These are phyloP conservation scores for Gonapodya prolifera DNA, from an alignment of 192 early-diverging fungal genomes.

Conservation along the genomic window DNA sequence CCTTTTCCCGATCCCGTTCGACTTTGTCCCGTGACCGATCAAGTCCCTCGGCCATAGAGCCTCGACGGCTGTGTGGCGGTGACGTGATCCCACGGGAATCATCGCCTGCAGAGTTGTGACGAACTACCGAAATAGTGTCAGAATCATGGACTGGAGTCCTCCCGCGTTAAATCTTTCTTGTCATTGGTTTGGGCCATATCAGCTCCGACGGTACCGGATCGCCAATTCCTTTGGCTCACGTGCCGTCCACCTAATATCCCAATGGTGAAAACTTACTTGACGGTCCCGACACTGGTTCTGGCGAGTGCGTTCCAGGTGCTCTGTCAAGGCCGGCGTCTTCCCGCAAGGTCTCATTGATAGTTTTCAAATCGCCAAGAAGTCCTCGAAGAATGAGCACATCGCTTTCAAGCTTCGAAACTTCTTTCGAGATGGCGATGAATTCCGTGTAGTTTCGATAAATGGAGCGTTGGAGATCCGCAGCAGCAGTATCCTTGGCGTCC, in stretches of 20 bases:
- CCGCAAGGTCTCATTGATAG: slow-evolving; percentile 37
- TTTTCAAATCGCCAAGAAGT: slow-evolving; percentile 51
- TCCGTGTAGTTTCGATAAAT: slow-evolving; percentile 74
- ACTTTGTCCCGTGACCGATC: background rate
- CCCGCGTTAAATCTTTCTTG: too few species aligned
- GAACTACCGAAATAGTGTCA: background rate
- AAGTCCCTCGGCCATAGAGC: background rate
- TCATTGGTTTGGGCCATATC: too few species aligned
- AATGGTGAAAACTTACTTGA: too few species aligned
- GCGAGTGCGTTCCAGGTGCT: background rate
- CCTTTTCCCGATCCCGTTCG: background rate
- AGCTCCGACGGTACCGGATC: too few species aligned
- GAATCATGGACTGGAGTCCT: too few species aligned
- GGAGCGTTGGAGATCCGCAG: slow-evolving; percentile 62
- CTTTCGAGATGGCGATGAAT: slow-evolving; percentile 76
- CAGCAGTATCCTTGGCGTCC: slow-evolving; percentile 54
- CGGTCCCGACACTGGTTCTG: too few species aligned
- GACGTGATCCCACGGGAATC: background rate
- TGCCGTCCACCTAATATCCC: too few species aligned
- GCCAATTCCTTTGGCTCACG: too few species aligned
- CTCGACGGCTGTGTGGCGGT: background rate
- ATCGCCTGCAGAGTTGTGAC: background rate
- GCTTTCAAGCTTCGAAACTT: slow-evolving; percentile 64
- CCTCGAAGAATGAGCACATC: slow-evolving; percentile 60
- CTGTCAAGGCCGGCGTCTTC: slow-evolving; percentile 3